Conservation (phyloP, 2,329 filamentous ascomycete species). For the Xylaria sp. region DNA sequence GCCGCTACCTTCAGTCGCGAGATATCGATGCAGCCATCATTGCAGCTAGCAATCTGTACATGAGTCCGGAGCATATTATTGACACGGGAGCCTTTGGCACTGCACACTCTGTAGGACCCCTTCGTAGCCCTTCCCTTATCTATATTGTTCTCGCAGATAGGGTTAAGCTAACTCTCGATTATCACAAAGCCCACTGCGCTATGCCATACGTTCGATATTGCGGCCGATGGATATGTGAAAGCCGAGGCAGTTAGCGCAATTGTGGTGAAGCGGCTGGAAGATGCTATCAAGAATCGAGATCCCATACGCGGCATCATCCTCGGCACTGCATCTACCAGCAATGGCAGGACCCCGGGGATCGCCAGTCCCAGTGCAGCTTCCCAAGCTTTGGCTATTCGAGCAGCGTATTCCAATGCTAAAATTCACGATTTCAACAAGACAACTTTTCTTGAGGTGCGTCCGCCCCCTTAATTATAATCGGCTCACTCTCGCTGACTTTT, state of each 20-base stretch:
- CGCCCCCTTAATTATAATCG: neutral
- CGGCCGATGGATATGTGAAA: conserved; percentile 53
- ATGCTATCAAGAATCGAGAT: conserved; percentile 50
- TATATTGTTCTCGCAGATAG: neutral
- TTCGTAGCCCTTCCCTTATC: neutral
- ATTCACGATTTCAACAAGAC: conserved; percentile 30
- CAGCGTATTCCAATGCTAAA: conserved; percentile 41
- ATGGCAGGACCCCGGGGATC: conserved; percentile 49
- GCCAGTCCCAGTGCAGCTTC: conserved; percentile 46
- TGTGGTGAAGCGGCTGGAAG: conserved; percentile 50
- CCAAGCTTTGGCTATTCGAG: conserved; percentile 43
- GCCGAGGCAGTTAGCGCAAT: conserved; percentile 52
- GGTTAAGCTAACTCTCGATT: neutral
- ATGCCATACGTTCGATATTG: conserved; percentile 45
- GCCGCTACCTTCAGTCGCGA: neutral
- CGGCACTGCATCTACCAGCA: conserved; percentile 43
- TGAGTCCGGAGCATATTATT: conserved; percentile 39
- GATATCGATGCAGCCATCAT: conserved; percentile 35
- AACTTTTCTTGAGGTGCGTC: conserved; percentile 36
- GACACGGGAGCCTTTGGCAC: conserved; percentile 19
- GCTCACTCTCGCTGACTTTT: neutral
- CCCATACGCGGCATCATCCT: conserved; percentile 44
- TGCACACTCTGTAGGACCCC: conserved; percentile 21
- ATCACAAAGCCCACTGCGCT: conserved; percentile 23
- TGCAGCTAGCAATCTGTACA: conserved; percentile 41